Evolutionary conservation across 148 eudicot species (phyloP), one percentile per base, ranked within the genome.

Genomic region (Vaccinium darrowii): DNA sequence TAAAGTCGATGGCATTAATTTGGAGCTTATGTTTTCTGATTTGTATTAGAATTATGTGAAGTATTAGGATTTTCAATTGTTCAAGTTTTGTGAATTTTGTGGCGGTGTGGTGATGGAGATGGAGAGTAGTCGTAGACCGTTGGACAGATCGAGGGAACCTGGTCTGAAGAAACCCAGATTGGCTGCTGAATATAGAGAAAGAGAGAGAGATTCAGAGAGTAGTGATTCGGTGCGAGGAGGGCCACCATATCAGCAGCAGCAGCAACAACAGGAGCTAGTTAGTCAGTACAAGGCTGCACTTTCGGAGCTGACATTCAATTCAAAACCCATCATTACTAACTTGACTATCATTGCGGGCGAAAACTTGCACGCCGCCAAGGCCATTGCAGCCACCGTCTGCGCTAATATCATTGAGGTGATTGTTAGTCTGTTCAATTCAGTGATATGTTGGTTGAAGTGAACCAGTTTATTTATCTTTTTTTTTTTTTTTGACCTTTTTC

Each of bases 301-400:
- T 8, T 90, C 95, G 47, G 99, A 97, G 89, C 91, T 97, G 71
- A 97, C 98, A 11, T 92, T 95, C 75, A 97, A 97, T 84, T 97
- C 99, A n/a, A 97, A 97, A 88, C 99, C 99, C 0, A 97, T 97
- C 50, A 97, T 97, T 76, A 97, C 98, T 2, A 97, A 95, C 81
- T 89, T 97, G 88, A 93, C 99, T 23, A 97, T 97, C 27, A 97
- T 97, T 16, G 99, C 99, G 0, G 98, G 99, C 2, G 98, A 95
- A 89, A 94, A 90, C 88, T 65, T 89, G 88, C 98, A 90, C 58
- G 99, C 96, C 18, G 99, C 99, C 6, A 94, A 92, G 89, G 93
- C 96, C 5, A 91, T 95, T 58, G 96, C 94, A 2, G 86, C 89
- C 18, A 88, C 93, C 50, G 85, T 97, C 87, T 94, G 98, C 88